These are phyloP conservation scores for Physaria fendleri DNA, from an alignment of 345 rosid species.

Conservation along the genomic window DNA sequence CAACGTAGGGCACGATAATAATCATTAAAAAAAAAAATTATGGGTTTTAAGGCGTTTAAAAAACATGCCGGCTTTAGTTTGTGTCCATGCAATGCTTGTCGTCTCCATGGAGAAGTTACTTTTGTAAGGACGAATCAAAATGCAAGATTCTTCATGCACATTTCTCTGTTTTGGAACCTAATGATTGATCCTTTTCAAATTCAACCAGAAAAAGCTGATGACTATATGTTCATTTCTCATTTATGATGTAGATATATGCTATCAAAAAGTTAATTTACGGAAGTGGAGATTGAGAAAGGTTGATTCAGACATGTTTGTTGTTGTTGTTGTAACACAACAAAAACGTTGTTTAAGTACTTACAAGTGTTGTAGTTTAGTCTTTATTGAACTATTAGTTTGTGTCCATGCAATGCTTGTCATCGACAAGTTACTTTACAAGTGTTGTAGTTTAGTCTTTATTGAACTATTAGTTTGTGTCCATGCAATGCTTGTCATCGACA, in stretches of 20 bases:
- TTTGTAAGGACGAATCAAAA: conserved; percentile 3
- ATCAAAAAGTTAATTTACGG: not conserved
- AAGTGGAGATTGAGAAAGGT: conserved; percentile 2
- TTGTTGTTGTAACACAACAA: not conserved
- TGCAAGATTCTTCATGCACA: not conserved
- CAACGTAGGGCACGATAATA: no score
- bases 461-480: no score
- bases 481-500: conserved; percentile 10
- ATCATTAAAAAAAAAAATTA: no score
- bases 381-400: no score
- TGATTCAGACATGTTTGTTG: conserved; percentile 2
- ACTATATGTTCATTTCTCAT: conserved; percentile 4
- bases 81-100: conserved; percentile 17
- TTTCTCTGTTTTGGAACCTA: conserved; percentile 18
- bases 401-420: no score
- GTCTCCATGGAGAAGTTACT: conserved; percentile 12
- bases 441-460: not conserved
- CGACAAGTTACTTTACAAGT: no score
- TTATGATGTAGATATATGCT: not conserved
- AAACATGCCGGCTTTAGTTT: no score
- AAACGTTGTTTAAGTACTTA: not conserved
- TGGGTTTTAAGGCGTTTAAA: no score
- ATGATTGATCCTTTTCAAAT: not conserved
- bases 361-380: no score
- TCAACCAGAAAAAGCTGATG: not conserved